phyloP scores from a whole-genome alignment of 345 rosid genomes.

The Durio zibethinus region DNA sequence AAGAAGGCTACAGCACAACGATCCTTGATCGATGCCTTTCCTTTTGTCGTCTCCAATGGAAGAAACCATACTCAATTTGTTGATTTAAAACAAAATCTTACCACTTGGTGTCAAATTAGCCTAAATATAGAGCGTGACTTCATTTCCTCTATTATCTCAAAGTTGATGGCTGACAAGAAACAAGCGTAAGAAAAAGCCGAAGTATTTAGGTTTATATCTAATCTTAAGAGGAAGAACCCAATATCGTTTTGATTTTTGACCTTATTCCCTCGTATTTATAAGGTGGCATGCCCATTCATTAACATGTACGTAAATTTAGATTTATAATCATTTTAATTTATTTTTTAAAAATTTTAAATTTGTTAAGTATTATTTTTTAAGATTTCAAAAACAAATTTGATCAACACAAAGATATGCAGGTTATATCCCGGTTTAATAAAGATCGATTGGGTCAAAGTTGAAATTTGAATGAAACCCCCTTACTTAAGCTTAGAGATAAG shows the following conservation, averaged over 20 bases:
- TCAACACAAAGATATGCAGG: too few relatives aligned
- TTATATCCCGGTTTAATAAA: too few relatives aligned
- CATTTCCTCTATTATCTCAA: neutral
- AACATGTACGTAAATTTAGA: too few relatives aligned
- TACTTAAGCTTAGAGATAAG: neutral
- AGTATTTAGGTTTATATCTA: too few relatives aligned
- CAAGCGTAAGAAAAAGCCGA: neutral
- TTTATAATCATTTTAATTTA: neutral
- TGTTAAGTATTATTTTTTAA: too few relatives aligned
- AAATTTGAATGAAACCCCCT: too few relatives aligned
- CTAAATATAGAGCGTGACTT: too few relatives aligned
- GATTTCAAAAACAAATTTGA: too few relatives aligned
- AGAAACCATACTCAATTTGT: neutral
- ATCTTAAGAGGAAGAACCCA: neutral
- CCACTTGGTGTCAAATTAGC: neutral
- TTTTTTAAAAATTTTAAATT: too few relatives aligned
- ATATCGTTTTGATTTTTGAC: neutral
- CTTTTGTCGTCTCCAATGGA: neutral
- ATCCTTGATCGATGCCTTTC: neutral
- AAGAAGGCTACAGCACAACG: neutral
- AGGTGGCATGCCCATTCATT: too few relatives aligned
- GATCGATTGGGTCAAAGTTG: too few relatives aligned
- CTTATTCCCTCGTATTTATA: too few relatives aligned
- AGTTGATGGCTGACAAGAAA: neutral
- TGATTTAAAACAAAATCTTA: neutral